Evolutionary conservation across 805 yeast genomes (phyloP), one percentile per base, ranked within the genome.

Genomic region (Candida chilensis): DNA sequence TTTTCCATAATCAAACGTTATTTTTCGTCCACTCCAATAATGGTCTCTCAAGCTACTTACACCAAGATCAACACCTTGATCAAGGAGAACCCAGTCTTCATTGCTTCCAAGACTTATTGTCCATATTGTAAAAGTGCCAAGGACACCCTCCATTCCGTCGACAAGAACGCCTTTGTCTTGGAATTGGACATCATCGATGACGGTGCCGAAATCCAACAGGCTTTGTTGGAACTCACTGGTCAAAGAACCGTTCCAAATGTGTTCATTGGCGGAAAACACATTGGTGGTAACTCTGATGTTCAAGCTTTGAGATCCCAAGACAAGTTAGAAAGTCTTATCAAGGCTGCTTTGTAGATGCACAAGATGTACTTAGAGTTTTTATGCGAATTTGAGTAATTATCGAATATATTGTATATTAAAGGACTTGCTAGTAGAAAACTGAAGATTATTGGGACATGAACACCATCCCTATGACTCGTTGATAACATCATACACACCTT

Each of bases 171-270:
- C n/a, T 66, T 61, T 36, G 50, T 73, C 20, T 36, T 75, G 20
- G 80, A 75, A 48, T 63, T 75, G 40, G 78, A 75, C 42, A 42
- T 42, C 20, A 32, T 40, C 35, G 68, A 57, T n/a, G 88, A 86
- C 37, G 96, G 96, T 34, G 58, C 62, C 28, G 88, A 78, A 19
- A 73, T 87, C 42, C 96, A 88, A 62, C 78, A 63, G 29, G 94
- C 94, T 41, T 67, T 90, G 37, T 54, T 52, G 31, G 74, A 80
- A 50, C 56, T 86, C 36, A 83, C 94, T 24, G 92, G 94, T 36
- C 97, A 90, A 67, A 71, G 77, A 42, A 86, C 96, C 24, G 97
- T 90, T 38, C 98, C 98, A 38, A 87, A 82, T 54, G 71, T 90
- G 44, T 90, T 81, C 63, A 86, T 90, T 53, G 77, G 68, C 28